Evolutionary conservation across 768 basidiomycete genomes (phyloP), one percentile per base, ranked within the genome.

Genomic region (Leccinum incarnatum): DNA sequence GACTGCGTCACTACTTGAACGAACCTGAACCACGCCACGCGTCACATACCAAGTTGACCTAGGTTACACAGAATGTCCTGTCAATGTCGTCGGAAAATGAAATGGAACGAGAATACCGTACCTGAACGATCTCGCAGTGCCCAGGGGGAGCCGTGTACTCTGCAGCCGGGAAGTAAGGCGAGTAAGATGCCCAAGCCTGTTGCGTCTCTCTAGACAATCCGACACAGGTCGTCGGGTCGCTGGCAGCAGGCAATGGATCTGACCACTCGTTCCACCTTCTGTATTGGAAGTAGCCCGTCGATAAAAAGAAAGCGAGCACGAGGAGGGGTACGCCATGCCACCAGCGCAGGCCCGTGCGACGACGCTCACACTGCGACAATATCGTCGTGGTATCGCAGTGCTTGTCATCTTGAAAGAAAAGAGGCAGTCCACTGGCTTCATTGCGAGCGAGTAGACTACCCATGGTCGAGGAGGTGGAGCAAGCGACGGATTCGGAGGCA

Each of bases 121-220:
- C 87, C 75, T 88, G 87, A n/a, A 76, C 76, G 45, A 88, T 69
- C 17, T 72, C 68, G 65, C 88, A 90, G 17, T 68, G 67, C 4
- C 65, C 62, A 1, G 85, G 84, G 0, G 82, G 81, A 1, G 71
- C 60, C 1, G 59, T 42, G 67, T 88, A 88, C 32, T 69, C 61
- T 2, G 70, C 77, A 5, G 75, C 75, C 0, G 86, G 72, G 57
- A 76, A 79, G 67, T 81, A 88, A 0, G 88, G 88, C 30, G 86
- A 79, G 63, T 87, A 87, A 40, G 82, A 76, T 9, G 78, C 84
- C 87, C 86, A 88, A 2, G 76, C 71, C 29, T 67, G 72, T 17
- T 71, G 62, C 7, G 74, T 55, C 12, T 62, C 59, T 61, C 64
- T 62, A 23, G 68, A 63, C 27, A 71, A 29, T 17, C 50, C 54